A percentile compares a stretch with the other conserved stretches of the same genome.
Evolutionary conservation across 148 eudicot species (phyloP).

Genomic region (Vaccinium corymbosum): DNA sequence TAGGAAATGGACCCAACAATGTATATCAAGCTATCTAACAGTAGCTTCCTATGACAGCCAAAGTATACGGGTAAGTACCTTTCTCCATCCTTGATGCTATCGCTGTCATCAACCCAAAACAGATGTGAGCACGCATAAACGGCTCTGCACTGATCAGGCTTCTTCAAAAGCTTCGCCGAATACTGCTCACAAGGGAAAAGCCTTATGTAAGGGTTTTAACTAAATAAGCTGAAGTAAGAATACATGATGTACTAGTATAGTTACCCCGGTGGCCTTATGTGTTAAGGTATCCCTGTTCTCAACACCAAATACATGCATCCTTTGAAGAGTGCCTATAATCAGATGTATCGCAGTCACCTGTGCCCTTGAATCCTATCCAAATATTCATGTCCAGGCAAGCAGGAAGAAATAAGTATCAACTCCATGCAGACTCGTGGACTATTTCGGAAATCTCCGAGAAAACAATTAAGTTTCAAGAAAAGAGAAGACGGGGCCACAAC

Average conservation of each 20-base stretch:
- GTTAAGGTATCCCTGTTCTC: slow-evolving; percentile 96
- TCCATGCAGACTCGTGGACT: neutral
- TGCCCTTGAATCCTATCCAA: slow-evolving; percentile 77
- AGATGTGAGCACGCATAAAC: slow-evolving; percentile 95
- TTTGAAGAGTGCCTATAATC: slow-evolving; percentile 90
- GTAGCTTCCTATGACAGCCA: neutral
- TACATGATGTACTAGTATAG: neutral
- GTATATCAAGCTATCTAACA: too few species aligned
- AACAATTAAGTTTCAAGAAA: neutral
- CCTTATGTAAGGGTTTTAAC: neutral
- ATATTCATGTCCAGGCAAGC: slow-evolving; percentile 15
- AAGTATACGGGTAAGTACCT: slow-evolving; percentile 42
- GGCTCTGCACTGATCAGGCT: slow-evolving; percentile 97
- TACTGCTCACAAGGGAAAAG: slow-evolving; percentile 46
- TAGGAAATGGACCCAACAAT: too few species aligned
- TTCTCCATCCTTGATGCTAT: slow-evolving; percentile 80
- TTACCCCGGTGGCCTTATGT: slow-evolving; percentile 99
- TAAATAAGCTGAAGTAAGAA: neutral
- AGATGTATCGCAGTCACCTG: slow-evolving; percentile 89
- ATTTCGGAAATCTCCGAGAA: neutral
- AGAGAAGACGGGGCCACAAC: neutral
- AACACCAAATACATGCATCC: slow-evolving; percentile 90
- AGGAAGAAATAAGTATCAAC: slow-evolving; percentile 20
- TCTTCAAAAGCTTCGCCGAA: slow-evolving; percentile 98
- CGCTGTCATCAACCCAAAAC: slow-evolving; percentile 87